Evolutionary conservation across 23 red algal species (phyloP).

Genomic region (Gracilaria domingensis): DNA sequence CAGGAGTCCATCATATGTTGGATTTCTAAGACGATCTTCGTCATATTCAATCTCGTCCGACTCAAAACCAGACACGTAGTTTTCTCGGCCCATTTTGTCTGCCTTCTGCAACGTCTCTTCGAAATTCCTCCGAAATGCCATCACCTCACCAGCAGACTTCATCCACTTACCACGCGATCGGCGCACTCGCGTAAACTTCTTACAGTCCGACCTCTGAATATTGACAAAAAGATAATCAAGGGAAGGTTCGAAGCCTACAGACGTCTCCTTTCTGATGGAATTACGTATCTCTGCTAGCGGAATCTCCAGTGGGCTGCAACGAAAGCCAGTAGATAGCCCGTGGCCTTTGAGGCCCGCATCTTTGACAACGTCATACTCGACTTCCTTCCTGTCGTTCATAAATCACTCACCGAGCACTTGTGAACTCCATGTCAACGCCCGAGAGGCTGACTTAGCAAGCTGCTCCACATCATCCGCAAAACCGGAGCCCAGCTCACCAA

Average conservation of each 20-base stretch:
- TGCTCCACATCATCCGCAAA: constrained; percentile 93
- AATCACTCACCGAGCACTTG: constrained; percentile 95
- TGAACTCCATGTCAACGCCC: constrained; percentile 84
- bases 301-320: constrained; percentile 90
- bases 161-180: constrained; percentile 87
- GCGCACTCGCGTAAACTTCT: constrained; percentile 91
- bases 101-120: constrained; percentile 98
- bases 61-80: constrained; percentile 97
- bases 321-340: constrained; percentile 98
- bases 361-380: constrained; percentile 98
- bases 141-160: constrained; percentile 99
- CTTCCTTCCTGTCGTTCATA: constrained; percentile 99
- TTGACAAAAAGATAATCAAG: constrained; percentile 99
- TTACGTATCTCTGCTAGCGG: constrained; percentile 85
- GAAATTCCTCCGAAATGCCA: constrained; percentile 96
- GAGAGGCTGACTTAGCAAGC: constrained; percentile 71
- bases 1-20: constrained; percentile 89
- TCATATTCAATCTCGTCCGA: constrained; percentile 73
- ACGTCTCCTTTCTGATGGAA: constrained; percentile 92
- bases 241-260: constrained; percentile 95
- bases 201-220: constrained; percentile 95
- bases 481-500: constrained; percentile 96
- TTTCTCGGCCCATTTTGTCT: constrained; percentile 88
- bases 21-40: constrained; percentile 75
- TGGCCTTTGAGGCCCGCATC: constrained; percentile 98